Base-by-base conservation (phyloP, 352 stramenopile genomes). In the Phytopythium chamaehyphon region DNA sequence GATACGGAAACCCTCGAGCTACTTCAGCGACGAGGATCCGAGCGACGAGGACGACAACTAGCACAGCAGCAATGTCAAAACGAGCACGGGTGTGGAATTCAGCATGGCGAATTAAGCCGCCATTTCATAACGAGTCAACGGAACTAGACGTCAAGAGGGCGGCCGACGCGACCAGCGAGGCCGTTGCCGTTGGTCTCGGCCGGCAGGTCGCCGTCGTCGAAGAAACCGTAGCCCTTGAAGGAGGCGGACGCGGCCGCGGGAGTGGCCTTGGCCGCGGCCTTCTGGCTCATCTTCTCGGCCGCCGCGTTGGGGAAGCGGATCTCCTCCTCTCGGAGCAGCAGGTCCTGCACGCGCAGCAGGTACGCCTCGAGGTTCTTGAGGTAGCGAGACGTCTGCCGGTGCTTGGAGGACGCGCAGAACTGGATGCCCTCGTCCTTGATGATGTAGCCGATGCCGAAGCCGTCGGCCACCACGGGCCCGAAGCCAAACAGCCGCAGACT, bases 391-490 rank as follows among this genome's bases (percentile, higher is more conserved):
- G 83, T 94, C 53, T 92, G 83, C 22, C 83, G 78, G 58, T 94
- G 83, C 51, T 88, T 86, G 28, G 78, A 92, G 21, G 76, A 83
- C 16, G 80, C 83, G 51, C 83, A 94, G 61, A 94, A 86, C 62
- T 97, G 83, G 46, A 98, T 83, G 55, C 88, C 83, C 57, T 95
- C 72, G 57, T 98, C 93, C 62, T 98, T 98, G 69, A 98, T 98
- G 54, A 98, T 98, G 75, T 98, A 98, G 44, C 96, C 96, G 47
- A 98, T 96, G 47, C 95, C 95, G 71, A 98, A 98, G 31, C 96
- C 96, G 60, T 98, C 90, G 12, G 84, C 67, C 43, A 97, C 91
- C 19, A 98, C 90, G 1, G 91, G 89, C 9, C 90, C 91, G 66
- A 98, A 98, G 28, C 94, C 93, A 72, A 98, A 98, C 31, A 97